Conservation (phyloP, 768 basidiomycete genomes). For the Collybiopsis luxurians region DNA sequence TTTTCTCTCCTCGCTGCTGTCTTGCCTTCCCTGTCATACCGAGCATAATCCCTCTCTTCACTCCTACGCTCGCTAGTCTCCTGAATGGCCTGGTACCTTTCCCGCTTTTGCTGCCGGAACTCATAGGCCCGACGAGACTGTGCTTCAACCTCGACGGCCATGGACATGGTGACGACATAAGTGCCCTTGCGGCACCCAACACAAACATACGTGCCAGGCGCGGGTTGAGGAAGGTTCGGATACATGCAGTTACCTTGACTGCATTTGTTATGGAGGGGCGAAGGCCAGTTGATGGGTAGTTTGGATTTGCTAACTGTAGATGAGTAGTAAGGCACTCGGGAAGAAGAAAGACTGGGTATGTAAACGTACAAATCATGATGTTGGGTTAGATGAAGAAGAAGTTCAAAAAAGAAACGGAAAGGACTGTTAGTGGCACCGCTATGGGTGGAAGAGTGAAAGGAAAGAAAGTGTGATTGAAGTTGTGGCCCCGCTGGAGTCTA, state of each 20-base stretch:
- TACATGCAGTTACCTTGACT: constrained; percentile 28
- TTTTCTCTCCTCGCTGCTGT: not conserved
- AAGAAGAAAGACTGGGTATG: not conserved
- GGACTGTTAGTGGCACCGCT: not conserved
- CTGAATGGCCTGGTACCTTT: constrained; percentile 1
- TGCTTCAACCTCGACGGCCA: constrained; percentile 1
- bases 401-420: not conserved
- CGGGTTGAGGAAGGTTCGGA: constrained; percentile 26
- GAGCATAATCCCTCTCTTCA: not conserved
- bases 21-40: not conserved
- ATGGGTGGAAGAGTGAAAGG: not conserved
- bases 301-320: constrained; percentile 12
- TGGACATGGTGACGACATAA: constrained; percentile 1
- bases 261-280: constrained; percentile 34
- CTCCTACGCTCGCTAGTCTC: not conserved
- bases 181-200: not conserved
- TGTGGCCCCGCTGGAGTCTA: not conserved
- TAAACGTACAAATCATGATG: constrained; percentile 1
- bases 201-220: constrained; percentile 28
- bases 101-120: not conserved
- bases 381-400: not conserved
- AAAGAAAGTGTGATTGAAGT: not conserved
- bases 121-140: constrained; percentile 2
- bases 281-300: constrained; percentile 30
- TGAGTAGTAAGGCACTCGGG: not conserved